Base-by-base conservation (phyloP, 768 basidiomycete genomes). In the Bullera alba region DNA sequence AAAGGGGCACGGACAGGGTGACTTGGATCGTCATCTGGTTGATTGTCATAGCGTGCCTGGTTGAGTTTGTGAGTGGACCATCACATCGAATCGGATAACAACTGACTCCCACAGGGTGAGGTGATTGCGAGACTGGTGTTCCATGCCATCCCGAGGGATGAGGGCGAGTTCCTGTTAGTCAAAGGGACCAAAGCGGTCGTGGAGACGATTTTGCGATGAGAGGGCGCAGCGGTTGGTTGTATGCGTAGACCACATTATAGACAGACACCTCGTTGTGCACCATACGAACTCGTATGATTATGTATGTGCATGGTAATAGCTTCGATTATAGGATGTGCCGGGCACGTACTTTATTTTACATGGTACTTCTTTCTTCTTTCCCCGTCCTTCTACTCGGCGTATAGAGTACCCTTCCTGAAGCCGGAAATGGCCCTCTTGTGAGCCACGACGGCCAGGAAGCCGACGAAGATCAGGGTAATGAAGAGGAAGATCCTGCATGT, bases 11-110 rank as follows among this genome's bases (percentile, higher is more conserved):
- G 85, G 84, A 86, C 51, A 79, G 88, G 22, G 90, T 93, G 63
- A 95, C 91, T 2, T 82, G 81, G 81, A 81, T 83, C 54, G 78
- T 84, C 39, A 84, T 84, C 50, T 90, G 87, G 86, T 76, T 95
- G 23, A 95, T 95, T 61, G 83, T 89, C 19, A 83, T 84, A 1
- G 89, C 89, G 19, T 85, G 85, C 67, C 70, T 93, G n/a, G 89
- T 93, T 8, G 90, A 90, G 74, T 70, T 85, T 53, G 87, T 85
- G 48, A 45, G 61, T 48, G 12, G 32, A n/a, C n/a, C n/a, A n/a
- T n/a, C n/a, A n/a, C 32, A 34, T 34, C 10, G 10, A n/a, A 10
- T n/a, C 10, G 10, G 32, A 10, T n/a, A 34, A 34, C 10, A 39
- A 7, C 57, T 42, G 52, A 54, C 42, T 42, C 27, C 15, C 50